These are phyloP conservation scores for Cercospora zeae-maydis DNA, from an alignment of 2,329 filamentous ascomycete species.

Conservation along the genomic window DNA sequence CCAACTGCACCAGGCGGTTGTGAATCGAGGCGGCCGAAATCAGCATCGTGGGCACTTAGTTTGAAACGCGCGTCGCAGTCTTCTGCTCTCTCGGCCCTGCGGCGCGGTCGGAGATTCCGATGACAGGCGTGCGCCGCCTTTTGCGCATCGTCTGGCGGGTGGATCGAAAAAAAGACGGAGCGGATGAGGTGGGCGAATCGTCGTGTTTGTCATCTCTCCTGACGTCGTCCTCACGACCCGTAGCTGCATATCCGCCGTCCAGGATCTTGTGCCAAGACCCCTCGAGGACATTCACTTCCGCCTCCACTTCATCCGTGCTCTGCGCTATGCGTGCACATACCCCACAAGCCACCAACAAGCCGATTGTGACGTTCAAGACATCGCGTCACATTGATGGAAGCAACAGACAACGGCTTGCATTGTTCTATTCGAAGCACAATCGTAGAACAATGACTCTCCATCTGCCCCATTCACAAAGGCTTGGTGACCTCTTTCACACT, in stretches of 20 bases:
- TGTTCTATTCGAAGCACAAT: neutral
- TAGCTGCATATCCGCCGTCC: neutral
- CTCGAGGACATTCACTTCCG: neutral
- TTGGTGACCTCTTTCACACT: neutral
- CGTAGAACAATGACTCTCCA: neutral
- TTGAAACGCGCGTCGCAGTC: neutral
- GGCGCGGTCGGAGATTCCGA: neutral
- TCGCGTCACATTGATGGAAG: neutral
- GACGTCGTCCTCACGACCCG: neutral
- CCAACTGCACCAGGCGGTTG: conserved; percentile 34
- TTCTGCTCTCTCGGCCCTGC: neutral
- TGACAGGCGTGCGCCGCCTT: neutral
- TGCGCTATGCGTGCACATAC: too few species aligned
- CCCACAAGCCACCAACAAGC: neutral
- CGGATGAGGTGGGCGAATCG: neutral
- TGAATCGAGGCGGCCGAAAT: conserved; percentile 32
- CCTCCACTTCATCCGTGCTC: neutral
- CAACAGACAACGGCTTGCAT: neutral
- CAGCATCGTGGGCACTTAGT: conserved; percentile 16
- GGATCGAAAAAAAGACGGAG: neutral
- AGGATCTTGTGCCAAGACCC: neutral
- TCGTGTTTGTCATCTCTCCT: neutral
- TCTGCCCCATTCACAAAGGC: neutral
- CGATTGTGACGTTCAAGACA: neutral
- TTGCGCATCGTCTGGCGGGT: neutral